Evolutionary conservation across 73 alveolate genomes (phyloP), one percentile per base, ranked within the genome.

Genomic region (Durusdinium trenchii): DNA sequence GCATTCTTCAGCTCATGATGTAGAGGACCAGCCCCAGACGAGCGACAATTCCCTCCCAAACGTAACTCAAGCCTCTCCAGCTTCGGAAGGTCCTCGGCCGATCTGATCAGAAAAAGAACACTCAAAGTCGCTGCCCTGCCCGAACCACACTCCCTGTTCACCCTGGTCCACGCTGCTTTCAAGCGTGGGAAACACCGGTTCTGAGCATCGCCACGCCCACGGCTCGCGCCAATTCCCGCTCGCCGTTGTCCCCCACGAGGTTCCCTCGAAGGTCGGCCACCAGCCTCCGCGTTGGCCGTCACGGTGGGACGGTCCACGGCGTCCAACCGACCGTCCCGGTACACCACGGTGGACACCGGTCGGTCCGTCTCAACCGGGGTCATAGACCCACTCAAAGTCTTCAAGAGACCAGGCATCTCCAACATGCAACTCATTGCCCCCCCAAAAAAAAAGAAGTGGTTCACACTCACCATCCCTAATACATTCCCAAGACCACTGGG

Each of bases 1-100:
- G 97, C 97, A 54, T 91, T 91, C 97, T 91, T 91, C 97, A 91
- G 97, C 89, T 91, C 97, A 43, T 91, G 89, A 51, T 91, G 97
- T 76, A 75, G 36, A 9, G 97, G 97, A 20, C 97, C 97, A 14
- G 87, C 97, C 57, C 97, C 97, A 3, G 97, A 64, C 1, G 97
- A 64, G 10, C 97, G 71, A n/a, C 97, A 47, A 45, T 91, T 91
- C 47, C 97, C 97, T 14, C 89, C 97, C 71, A 91, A 87, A 35
- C 97, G 97, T 75, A 91, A 38, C 36, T 91, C 97, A 54, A 91
- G 75, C 48, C 97, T 50, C 62, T 71, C 97, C 38, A 91, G 76
- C 89, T 69, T 64, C 9, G 97, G 87, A 43, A 91, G 84, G 48
- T 91, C 96, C 86, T 86, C 46, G 28, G 87, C 47, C 5, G 43